phyloP scores from a whole-genome alignment of 2,329 filamentous ascomycete species.

The Colletotrichum viniferum region DNA sequence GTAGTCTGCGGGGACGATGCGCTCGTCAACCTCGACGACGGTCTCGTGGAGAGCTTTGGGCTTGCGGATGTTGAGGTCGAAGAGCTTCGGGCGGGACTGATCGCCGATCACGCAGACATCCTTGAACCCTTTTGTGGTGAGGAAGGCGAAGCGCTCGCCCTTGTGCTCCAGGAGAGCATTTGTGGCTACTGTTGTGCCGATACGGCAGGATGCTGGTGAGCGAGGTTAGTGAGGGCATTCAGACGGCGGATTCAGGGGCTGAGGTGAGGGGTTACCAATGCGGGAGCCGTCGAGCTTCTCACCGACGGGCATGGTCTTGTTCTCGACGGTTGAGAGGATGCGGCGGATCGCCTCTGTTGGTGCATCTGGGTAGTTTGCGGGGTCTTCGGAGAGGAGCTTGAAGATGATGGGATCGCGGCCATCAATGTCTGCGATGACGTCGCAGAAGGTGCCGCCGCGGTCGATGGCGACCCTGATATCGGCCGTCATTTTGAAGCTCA shows the following conservation, averaged over 20 bases:
- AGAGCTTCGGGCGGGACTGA: constrained; percentile 73
- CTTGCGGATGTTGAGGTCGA: constrained; percentile 71
- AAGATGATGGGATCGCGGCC: constrained; percentile 74
- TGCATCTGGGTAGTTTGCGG: constrained; percentile 72
- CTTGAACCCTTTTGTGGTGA: constrained; percentile 73
- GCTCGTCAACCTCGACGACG: constrained; percentile 73
- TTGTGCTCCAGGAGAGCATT: constrained; percentile 78
- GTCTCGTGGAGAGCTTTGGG: constrained; percentile 70
- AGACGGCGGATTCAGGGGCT: neutral
- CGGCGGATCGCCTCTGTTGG: constrained; percentile 74
- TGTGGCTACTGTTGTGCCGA: constrained; percentile 78
- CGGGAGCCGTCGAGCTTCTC: constrained; percentile 36
- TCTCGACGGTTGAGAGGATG: constrained; percentile 65
- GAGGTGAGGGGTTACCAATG: constrained; percentile 29
- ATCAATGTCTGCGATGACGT: constrained; percentile 68
- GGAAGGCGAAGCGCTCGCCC: constrained; percentile 71
- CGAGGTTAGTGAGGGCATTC: neutral
- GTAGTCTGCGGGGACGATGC: constrained; percentile 75
- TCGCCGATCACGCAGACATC: constrained; percentile 77
- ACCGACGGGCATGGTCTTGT: constrained; percentile 54
- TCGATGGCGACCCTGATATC: constrained; percentile 42
- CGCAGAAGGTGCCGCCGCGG: constrained; percentile 77
- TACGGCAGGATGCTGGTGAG: constrained; percentile 67
- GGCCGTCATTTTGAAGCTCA: neutral
- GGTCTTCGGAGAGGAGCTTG: constrained; percentile 77